A percentile compares a stretch with the other conserved stretches of the same genome.
Conservation (phyloP, 345 rosid genomes). For the Camelina hispida region DNA sequence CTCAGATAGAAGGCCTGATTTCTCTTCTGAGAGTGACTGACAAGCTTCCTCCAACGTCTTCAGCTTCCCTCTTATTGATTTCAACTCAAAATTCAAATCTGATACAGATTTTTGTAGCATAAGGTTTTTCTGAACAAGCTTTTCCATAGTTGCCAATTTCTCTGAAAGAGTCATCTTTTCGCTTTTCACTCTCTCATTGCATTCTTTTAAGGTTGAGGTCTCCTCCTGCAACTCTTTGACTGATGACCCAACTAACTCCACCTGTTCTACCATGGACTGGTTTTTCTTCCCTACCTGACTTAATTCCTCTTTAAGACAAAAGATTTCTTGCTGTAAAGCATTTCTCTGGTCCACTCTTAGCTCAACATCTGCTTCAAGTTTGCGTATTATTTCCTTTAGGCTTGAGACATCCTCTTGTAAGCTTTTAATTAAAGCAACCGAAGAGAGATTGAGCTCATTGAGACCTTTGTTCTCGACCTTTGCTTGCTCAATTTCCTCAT, state of each 20-base stretch:
- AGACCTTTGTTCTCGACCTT: constrained; percentile 66
- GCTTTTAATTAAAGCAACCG: constrained; percentile 57
- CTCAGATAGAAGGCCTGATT: constrained; percentile 65
- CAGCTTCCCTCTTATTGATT: constrained; percentile 66
- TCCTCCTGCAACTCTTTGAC: constrained; percentile 67
- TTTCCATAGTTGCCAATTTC: constrained; percentile 74
- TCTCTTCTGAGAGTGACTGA: constrained; percentile 62
- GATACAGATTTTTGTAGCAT: constrained; percentile 78
- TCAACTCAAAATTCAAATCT: constrained; percentile 76
- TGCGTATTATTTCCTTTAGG: constrained; percentile 66
- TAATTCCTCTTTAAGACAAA: constrained; percentile 82
- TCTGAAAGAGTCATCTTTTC: constrained; percentile 61
- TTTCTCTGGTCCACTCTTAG: constrained; percentile 81
- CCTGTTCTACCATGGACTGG: constrained; percentile 25
- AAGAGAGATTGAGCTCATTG: constrained; percentile 51
- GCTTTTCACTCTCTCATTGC: constrained; percentile 50
- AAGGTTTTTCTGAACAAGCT: constrained; percentile 69
- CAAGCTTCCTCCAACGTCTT: constrained; percentile 65
- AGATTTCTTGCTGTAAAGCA: constrained; percentile 89
- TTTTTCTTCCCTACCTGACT: constrained; percentile 64
- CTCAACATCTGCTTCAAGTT: constrained; percentile 87
- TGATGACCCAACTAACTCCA: constrained; percentile 57
- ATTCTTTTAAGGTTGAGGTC: constrained; percentile 56
- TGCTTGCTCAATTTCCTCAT: constrained; percentile 57
- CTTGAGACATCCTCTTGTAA: constrained; percentile 75